Evolutionary conservation across 345 rosid species (phyloP).

Genomic region (Syzygium oleosum): DNA sequence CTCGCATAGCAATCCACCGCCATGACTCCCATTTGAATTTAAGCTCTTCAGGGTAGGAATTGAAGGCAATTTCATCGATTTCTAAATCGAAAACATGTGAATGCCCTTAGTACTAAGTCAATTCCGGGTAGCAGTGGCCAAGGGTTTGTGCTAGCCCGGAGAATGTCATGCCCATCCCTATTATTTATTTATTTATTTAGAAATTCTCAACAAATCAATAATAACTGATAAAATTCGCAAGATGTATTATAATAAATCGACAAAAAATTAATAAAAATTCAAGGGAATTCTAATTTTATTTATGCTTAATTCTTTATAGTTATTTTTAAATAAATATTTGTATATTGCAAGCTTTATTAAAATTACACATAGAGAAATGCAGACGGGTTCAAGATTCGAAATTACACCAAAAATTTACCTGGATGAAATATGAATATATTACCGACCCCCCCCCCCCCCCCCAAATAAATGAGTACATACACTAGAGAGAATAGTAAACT

Average conservation of each 20-base stretch:
- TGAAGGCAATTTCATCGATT: neutral
- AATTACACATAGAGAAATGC: neutral
- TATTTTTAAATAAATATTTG: neutral
- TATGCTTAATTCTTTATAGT: neutral
- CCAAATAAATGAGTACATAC: neutral
- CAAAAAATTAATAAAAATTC: neutral
- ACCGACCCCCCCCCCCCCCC: rapidly evolving
- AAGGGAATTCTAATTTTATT: neutral
- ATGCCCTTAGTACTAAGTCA: neutral
- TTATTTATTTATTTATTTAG: neutral
- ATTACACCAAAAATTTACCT: neutral
- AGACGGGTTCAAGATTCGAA: neutral
- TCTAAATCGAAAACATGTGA: neutral
- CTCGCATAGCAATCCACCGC: neutral
- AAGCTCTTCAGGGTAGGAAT: neutral
- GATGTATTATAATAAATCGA: neutral
- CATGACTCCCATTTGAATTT: neutral
- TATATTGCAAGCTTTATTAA: neutral
- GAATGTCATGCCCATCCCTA: neutral
- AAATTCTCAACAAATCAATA: neutral
- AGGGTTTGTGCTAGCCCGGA: neutral
- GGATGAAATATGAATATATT: neutral
- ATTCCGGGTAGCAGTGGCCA: neutral
- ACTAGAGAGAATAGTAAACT: neutral
- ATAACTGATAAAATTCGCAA: neutral